Conservation (phyloP, 768 basidiomycete genomes). For the Boletus patriciae region DNA sequence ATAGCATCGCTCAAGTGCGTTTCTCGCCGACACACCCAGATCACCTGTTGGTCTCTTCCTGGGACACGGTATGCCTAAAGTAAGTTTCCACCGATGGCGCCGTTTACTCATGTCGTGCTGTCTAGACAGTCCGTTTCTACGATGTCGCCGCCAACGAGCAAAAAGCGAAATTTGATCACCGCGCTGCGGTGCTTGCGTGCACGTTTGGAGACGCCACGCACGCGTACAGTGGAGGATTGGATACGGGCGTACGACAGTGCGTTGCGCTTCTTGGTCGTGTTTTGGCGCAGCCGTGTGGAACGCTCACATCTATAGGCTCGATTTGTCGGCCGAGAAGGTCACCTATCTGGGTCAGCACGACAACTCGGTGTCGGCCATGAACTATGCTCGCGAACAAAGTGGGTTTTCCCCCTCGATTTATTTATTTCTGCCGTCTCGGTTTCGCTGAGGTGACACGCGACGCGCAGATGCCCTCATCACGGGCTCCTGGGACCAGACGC, state of each 20-base stretch:
- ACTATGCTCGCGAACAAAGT: conserved; percentile 68
- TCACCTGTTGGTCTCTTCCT: conserved; percentile 80
- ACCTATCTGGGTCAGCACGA: conserved; percentile 77
- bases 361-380: conserved; percentile 77
- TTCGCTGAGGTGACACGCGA: neutral
- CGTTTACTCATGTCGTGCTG: conserved; percentile 34
- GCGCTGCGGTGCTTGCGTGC: conserved; percentile 85
- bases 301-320: conserved; percentile 45
- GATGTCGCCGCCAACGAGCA: conserved; percentile 56
- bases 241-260: conserved; percentile 80
- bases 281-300: neutral
- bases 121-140: conserved; percentile 62
- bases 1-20: conserved; percentile 76
- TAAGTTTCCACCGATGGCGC: neutral
- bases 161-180: conserved; percentile 82
- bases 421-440: neutral
- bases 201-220: conserved; percentile 64
- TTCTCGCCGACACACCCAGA: conserved; percentile 82
- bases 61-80: conserved; percentile 67
- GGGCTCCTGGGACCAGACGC: conserved; percentile 89
- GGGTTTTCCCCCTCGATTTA: conserved; percentile 24
- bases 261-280: neutral
- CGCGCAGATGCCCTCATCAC: conserved; percentile 69
- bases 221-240: conserved; percentile 86
- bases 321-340: conserved; percentile 71